These are phyloP conservation scores for Mycosphaerella arachidis DNA, from an alignment of 2,329 filamentous ascomycete species.

Conservation along the genomic window DNA sequence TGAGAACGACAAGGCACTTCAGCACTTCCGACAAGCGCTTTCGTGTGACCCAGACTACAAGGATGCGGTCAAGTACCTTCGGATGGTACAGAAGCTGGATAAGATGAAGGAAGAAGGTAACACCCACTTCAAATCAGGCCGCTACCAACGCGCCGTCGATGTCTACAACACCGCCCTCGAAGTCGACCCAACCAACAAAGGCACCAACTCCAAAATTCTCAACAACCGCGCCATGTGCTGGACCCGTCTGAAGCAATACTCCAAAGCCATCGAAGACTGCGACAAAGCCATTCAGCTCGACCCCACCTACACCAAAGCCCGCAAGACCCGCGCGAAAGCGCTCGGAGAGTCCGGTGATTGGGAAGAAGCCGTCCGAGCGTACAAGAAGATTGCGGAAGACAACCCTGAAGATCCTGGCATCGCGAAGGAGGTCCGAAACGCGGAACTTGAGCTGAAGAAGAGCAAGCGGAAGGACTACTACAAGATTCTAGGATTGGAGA, in stretches of 20 bases:
- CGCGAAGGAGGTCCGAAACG: constrained; percentile 77
- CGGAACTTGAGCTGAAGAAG: constrained; percentile 96
- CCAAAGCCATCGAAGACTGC: constrained; percentile 77
- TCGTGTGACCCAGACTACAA: constrained; percentile 88
- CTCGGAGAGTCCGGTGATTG: constrained; percentile 79
- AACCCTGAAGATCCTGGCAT: constrained; percentile 79
- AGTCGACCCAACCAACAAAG: constrained; percentile 82
- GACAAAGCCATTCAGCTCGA: constrained; percentile 79
- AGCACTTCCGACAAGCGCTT: constrained; percentile 85
- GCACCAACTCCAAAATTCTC: constrained; percentile 89
- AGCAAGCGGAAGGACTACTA: constrained; percentile 97
- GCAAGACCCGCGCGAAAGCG: constrained; percentile 90
- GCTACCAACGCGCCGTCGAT: constrained; percentile 74
- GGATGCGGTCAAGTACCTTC: constrained; percentile 80
- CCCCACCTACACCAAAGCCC: constrained; percentile 79
- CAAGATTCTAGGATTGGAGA: constrained; percentile 86
- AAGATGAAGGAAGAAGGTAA: constrained; percentile 95
- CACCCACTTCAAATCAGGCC: constrained; percentile 76
- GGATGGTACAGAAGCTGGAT: constrained; percentile 86
- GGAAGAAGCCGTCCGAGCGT: constrained; percentile 86
- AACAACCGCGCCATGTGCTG: constrained; percentile 88
- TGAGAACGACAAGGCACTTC: constrained; percentile 90
- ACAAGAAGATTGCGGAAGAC: constrained; percentile 77
- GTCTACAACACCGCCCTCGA: constrained; percentile 79
- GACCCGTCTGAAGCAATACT: constrained; percentile 77